phyloP scores from a whole-genome alignment of 2,329 filamentous ascomycete species.

The Arthrobotrys megalospora region DNA sequence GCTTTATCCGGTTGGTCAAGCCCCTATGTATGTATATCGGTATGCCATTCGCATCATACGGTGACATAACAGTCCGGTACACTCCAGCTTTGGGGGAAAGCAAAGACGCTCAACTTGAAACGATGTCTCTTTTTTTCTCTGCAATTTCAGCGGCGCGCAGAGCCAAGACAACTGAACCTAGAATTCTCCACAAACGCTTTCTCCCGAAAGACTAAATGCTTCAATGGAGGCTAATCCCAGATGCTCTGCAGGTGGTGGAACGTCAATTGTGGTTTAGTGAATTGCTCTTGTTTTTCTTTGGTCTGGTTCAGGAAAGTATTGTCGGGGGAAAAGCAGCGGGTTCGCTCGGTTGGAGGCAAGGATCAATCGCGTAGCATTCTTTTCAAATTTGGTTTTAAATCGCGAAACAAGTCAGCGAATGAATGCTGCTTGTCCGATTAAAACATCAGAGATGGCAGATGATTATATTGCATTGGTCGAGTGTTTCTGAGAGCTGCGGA shows the following conservation, averaged over 20 bases:
- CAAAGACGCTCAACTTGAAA: slow-evolving; percentile 24
- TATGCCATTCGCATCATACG: slow-evolving; percentile 11
- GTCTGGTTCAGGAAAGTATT: slow-evolving; percentile 10
- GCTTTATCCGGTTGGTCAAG: background rate
- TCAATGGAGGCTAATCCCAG: slow-evolving; percentile 13
- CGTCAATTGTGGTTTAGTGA: background rate
- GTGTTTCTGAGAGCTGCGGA: background rate
- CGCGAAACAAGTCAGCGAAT: slow-evolving; percentile 23
- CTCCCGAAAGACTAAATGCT: background rate
- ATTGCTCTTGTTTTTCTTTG: background rate
- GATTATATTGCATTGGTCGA: slow-evolving; percentile 14
- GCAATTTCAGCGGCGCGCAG: slow-evolving; percentile 20
- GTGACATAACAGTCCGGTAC: slow-evolving; percentile 9
- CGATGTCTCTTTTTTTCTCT: slow-evolving; percentile 2
- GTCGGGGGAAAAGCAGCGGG: slow-evolving; percentile 9
- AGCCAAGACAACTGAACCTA: slow-evolving; percentile 1
- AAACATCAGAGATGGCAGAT: slow-evolving; percentile 2
- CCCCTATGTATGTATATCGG: slow-evolving; percentile 10
- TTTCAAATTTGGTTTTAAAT: slow-evolving; percentile 15
- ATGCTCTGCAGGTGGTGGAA: slow-evolving; percentile 9
- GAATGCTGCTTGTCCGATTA: background rate
- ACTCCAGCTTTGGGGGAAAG: slow-evolving; percentile 2
- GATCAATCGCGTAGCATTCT: slow-evolving; percentile 33
- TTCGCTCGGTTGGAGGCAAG: slow-evolving; percentile 29
- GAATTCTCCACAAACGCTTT: slow-evolving; percentile 29